Conservation (phyloP, 73 alveolate genomes). For the Paramecium octaurelia region DNA sequence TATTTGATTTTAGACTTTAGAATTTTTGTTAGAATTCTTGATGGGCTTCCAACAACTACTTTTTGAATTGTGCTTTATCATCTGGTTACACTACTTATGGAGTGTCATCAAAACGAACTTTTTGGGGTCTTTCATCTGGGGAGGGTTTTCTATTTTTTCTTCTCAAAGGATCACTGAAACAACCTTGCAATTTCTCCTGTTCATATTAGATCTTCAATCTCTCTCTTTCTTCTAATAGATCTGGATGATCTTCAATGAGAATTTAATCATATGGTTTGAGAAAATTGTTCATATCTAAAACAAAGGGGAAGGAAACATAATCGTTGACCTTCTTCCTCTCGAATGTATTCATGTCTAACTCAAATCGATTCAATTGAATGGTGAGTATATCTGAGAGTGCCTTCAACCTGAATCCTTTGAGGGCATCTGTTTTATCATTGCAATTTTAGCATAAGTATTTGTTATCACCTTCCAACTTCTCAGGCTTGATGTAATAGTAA, state of each 20-base stretch:
- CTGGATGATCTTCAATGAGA: conserved; percentile 29
- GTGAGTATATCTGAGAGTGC: conserved; percentile 80
- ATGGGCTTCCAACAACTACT: conserved; percentile 18
- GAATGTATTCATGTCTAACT: conserved; percentile 70
- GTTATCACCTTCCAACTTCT: conserved; percentile 84
- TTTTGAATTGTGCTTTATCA: not conserved
- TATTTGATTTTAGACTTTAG: conserved; percentile 4
- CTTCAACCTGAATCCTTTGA: conserved; percentile 82
- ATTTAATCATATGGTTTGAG: conserved; percentile 69
- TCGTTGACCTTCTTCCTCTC: conserved; percentile 55
- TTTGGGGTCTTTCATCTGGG: conserved; percentile 6
- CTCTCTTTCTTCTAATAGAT: conserved; percentile 25
- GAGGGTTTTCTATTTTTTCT: conserved; percentile 41
- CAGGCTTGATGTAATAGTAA: conserved; percentile 90
- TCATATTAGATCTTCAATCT: not conserved
- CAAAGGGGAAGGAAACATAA: conserved; percentile 74
- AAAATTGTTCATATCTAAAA: conserved; percentile 79
- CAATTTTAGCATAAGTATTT: conserved; percentile 87
- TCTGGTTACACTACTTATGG: conserved; percentile 9
- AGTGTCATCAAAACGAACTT: not conserved
- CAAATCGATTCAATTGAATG: conserved; percentile 86
- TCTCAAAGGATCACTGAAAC: conserved; percentile 39
- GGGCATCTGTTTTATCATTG: conserved; percentile 83
- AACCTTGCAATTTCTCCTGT: conserved; percentile 56
- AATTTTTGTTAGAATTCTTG: conserved; percentile 43